Evolutionary conservation across 2,329 filamentous ascomycete genomes (phyloP), one percentile per base, ranked within the genome.

Genomic region (Phaeosphaeria sp.): DNA sequence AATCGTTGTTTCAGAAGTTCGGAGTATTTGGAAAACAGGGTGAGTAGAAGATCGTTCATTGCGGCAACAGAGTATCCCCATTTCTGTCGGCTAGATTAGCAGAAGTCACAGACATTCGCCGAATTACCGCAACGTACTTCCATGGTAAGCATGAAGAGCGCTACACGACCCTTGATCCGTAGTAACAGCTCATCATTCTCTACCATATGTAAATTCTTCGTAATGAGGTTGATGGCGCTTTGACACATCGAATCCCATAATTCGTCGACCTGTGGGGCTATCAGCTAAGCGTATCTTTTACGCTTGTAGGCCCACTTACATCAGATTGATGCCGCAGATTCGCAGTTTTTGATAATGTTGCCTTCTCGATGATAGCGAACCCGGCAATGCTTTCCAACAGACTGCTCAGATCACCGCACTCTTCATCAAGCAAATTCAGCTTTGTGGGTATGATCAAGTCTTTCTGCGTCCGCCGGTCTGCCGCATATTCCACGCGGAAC

Each of bases 201-300:
- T n/a, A 99, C 87, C 42, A 89, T 87, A 50, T 86, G 85, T 4
- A 99, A 81, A 0, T 92, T 90, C 66, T 89, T 91, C 0, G 89
- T 89, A 61, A 96, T 96, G 48, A 98, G 82, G 9, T 84, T 85
- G 65, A 98, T 92, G 0, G 92, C 90, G 46, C 90, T 89, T 71
- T 93, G 91, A 72, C 94, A 98, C 91, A 98, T 95, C 0, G 93
- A 97, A 70, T 98, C 94, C 95, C 95, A 99, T 1, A 99, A 82
- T 77, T 98, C 95, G 72, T 99, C 95, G n/a, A 97, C 88, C 90
- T 93, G 27, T 46, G 27, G 39, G 13, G 23, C 27, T 6, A 33
- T 65, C 46, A 63, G 60, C 23, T 2, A 10, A 21, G 44, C 30
- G 44, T 18, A 21, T 18, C 15, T 9, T 0, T 3, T 15, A 5